A percentile compares a stretch with the other conserved stretches of the same genome.
Evolutionary conservation across 176 grass and related monocot genomes (phyloP).

Genomic region (Thalia dealbata): DNA sequence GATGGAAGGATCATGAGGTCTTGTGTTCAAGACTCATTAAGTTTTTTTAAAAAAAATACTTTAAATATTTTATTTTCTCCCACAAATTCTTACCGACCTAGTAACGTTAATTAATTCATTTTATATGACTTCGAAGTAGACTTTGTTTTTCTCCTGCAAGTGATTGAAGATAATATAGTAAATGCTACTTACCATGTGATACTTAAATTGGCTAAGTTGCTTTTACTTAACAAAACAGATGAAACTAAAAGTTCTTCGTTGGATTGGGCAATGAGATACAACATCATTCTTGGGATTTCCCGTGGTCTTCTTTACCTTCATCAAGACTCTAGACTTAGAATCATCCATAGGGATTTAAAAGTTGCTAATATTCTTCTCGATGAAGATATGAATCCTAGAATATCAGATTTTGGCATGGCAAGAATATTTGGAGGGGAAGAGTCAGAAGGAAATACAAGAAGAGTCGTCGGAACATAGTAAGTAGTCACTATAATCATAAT

Average conservation of each 20-base stretch:
- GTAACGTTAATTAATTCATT: too few species aligned
- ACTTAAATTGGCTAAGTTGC: too few species aligned
- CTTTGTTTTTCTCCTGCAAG: too few species aligned
- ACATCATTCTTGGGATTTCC: neutral
- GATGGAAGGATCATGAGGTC: too few species aligned
- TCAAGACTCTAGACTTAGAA: neutral
- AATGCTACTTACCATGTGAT: too few species aligned
- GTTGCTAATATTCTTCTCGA: neutral
- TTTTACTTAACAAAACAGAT: neutral
- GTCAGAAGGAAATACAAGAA: neutral
- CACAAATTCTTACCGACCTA: too few species aligned
- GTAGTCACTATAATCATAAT: neutral
- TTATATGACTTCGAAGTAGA: too few species aligned
- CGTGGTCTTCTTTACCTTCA: conserved; percentile 1
- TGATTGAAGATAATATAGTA: too few species aligned
- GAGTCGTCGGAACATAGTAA: conserved; percentile 10
- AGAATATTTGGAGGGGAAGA: neutral
- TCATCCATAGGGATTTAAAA: conserved; percentile 4
- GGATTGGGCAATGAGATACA: neutral
- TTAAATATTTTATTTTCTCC: neutral
- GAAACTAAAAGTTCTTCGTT: neutral
- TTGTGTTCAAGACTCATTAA: too few species aligned
- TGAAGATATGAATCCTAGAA: conserved; percentile 1
- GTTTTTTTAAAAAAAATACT: too few species aligned
- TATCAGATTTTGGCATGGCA: conserved; percentile 7